Base-by-base conservation (phyloP, 768 basidiomycete genomes). In the Tubosaeta brunneosetosa region DNA sequence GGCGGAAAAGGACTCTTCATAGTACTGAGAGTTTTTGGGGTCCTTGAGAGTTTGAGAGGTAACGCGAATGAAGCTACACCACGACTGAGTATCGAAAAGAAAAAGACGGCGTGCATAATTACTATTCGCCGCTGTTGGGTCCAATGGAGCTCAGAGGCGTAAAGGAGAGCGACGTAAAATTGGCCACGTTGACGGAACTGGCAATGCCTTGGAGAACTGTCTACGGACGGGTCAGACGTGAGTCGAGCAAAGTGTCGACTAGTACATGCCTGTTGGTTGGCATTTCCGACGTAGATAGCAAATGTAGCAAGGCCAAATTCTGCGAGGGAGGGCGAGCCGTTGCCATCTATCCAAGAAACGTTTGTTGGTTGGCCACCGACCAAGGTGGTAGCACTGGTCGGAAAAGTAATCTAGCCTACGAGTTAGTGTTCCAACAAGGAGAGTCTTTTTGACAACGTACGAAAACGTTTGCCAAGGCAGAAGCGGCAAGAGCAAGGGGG, bases 1-100 rank as follows among this genome's bases (percentile, higher is more conserved):
- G 57, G 91, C 79, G 7, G 89, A 90, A 76, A 91, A 94, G 0
- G 88, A 82, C 56, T 85, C 72, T 42, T 77, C 79, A 4, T 77
- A 78, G 71, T 73, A 86, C 50, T 79, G 72, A 13, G 84, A 70
- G 50, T 77, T 65, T 2, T 63, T 61, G 27, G 81, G 44, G 64
- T 86, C 81, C 66, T 76, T 85, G 41, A 79, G 58, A 49, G 34
- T 60, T 33, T 76, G 57, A 0, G 90, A 91, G 52, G 86, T 79
- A 62, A 88, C 71, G 44, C 89, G 88, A 63, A 94, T 78, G 74
- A 94, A 94, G 74, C 87, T 51, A 36, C 4, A 29, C 9, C 9
- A 11, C 4, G 0, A 11, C 19, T 44, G 9, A 27, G 16, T 4
- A 44, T 44, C 43, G 19, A 44, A 17, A 14, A 44, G 10, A 34